Conservation (phyloP, 371 early-diverging fungal species). For the Mortierella sp. region DNA sequence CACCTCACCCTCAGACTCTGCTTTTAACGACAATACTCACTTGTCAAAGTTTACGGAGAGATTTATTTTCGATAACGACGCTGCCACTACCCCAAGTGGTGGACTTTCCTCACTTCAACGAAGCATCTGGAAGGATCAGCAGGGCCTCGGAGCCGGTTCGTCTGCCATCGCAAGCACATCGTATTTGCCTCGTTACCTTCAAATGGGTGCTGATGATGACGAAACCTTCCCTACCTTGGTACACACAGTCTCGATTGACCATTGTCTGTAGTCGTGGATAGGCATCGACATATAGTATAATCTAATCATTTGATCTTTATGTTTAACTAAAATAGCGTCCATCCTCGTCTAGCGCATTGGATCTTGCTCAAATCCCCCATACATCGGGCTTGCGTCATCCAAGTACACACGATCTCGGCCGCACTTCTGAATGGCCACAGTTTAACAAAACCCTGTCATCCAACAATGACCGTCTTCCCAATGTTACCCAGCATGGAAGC, state of each 20-base stretch:
- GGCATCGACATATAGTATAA: background rate
- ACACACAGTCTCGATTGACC: background rate
- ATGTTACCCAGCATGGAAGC: slow-evolving; percentile 23
- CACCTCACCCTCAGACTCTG: slow-evolving; percentile 39
- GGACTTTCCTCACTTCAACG: slow-evolving; percentile 36
- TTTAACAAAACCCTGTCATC: slow-evolving; percentile 37
- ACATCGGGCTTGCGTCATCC: slow-evolving; percentile 53
- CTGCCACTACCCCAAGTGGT: slow-evolving; percentile 14
- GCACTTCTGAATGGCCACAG: slow-evolving; percentile 66
- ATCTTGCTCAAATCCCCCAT: slow-evolving; percentile 60
- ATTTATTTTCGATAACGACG: slow-evolving; percentile 46
- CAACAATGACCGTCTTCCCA: slow-evolving; percentile 19
- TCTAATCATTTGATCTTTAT: background rate
- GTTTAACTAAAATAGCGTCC: slow-evolving; percentile 19
- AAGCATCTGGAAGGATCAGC: slow-evolving; percentile 51
- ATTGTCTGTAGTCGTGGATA: background rate
- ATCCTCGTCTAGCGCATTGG: slow-evolving; percentile 60
- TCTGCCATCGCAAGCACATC: slow-evolving; percentile 42
- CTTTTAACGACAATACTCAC: slow-evolving; percentile 40
- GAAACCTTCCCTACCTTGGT: slow-evolving; percentile 55
- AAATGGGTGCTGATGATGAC: slow-evolving; percentile 58
- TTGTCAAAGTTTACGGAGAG: slow-evolving; percentile 42
- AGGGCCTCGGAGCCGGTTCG: slow-evolving; percentile 38
- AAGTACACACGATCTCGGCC: slow-evolving; percentile 58
- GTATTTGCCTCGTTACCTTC: slow-evolving; percentile 54